Conservation (phyloP, 169 alveolate species). For the Neospora caninum region DNA sequence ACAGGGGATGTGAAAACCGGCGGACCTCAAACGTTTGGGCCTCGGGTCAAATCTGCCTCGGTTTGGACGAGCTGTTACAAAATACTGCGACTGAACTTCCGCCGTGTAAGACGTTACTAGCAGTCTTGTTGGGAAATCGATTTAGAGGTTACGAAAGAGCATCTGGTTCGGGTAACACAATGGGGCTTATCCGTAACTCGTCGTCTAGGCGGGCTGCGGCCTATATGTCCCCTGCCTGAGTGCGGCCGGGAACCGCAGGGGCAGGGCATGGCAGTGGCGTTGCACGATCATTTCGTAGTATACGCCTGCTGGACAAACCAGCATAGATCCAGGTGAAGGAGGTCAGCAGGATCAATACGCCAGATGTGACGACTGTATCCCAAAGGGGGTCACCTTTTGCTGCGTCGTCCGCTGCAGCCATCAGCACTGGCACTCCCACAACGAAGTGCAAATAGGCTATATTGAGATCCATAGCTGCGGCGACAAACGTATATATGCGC, state of each 20-base stretch:
- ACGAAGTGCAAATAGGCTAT: slow-evolving; percentile 3
- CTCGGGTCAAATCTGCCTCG: too few relatives aligned
- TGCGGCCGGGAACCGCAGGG: not conserved
- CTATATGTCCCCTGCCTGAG: too few relatives aligned
- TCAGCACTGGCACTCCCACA: not conserved
- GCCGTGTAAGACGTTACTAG: too few relatives aligned
- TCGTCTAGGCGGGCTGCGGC: too few relatives aligned
- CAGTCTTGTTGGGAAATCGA: too few relatives aligned
- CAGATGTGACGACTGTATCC: not conserved
- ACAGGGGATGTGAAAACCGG: too few relatives aligned
- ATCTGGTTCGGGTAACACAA: too few relatives aligned
- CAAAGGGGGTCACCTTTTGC: not conserved
- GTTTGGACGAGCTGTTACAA: too few relatives aligned
- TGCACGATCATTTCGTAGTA: not conserved
- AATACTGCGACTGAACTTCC: too few relatives aligned
- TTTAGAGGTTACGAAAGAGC: too few relatives aligned
- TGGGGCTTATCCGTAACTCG: too few relatives aligned
- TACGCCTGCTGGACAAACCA: not conserved
- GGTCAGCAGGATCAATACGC: not conserved
- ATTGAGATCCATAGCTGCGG: slow-evolving; percentile 29
- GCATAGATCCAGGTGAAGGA: not conserved
- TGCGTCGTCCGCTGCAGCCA: slow-evolving; percentile 17
- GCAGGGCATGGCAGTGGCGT: not conserved
- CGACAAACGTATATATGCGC: not conserved
- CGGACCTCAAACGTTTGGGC: too few relatives aligned